A percentile compares a stretch with the other conserved stretches of the same genome.
phyloP scores from a whole-genome alignment of 1,284 basidiomycete species.

The Ganoderma multipileum region DNA sequence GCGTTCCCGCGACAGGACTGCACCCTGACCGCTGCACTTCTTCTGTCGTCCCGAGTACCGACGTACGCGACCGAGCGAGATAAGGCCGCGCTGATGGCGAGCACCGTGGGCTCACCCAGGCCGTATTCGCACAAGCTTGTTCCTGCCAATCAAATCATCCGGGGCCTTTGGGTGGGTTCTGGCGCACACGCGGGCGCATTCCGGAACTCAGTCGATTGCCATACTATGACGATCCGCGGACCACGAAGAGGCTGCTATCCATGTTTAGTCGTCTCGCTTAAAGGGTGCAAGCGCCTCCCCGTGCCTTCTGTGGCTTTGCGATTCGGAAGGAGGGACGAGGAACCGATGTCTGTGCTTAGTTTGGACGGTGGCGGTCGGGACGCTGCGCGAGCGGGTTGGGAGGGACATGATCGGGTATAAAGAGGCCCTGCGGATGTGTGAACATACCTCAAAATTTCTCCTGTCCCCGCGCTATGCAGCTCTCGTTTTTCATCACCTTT shows the following conservation, averaged over 20 bases:
- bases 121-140: constrained; percentile 23
- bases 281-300: constrained; percentile 8
- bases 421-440: constrained; percentile 2
- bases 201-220: constrained; percentile 27
- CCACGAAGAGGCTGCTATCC: constrained; percentile 17
- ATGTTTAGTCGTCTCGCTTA: constrained; percentile 14
- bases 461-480: constrained; percentile 20
- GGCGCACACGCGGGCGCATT: constrained; percentile 26
- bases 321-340: constrained; percentile 28
- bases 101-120: constrained; percentile 19
- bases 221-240: constrained; percentile 29
- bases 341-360: constrained; percentile 19
- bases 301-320: constrained; percentile 24
- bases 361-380: constrained; percentile 2
- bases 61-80: constrained; percentile 18
- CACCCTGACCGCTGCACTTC: constrained; percentile 20
- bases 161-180: constrained; percentile 16
- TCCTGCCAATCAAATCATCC: constrained; percentile 29
- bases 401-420: constrained; percentile 18
- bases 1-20: constrained; percentile 17
- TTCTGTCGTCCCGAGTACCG: constrained; percentile 28
- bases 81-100: constrained; percentile 24
- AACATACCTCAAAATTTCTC: constrained; percentile 6
- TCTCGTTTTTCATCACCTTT: constrained; percentile 30
- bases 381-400: neutral